Conservation (phyloP, 179 eudicot genomes). For the Vitellaria paradoxa region DNA sequence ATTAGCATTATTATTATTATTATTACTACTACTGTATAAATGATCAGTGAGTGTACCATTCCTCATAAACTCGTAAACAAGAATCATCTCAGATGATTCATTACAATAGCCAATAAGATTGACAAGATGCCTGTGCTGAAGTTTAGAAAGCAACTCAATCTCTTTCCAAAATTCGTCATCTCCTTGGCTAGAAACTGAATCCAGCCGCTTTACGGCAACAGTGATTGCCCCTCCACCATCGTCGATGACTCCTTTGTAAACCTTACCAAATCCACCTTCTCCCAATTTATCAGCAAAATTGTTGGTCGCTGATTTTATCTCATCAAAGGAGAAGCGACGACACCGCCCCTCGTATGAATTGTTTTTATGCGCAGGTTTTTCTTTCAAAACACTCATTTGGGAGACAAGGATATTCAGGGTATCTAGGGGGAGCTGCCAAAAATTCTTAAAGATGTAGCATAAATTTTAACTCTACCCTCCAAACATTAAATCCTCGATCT, state of each 20-base stretch:
- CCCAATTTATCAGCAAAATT: slow-evolving; percentile 50
- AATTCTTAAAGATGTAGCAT: too few relatives aligned
- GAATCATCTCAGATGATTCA: slow-evolving; percentile 20
- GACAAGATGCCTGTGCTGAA: slow-evolving; percentile 11
- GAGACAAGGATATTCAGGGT: slow-evolving; percentile 13
- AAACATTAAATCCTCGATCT: too few relatives aligned
- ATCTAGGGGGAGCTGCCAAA: not conserved
- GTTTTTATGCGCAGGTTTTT: not conserved
- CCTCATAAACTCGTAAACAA: too few relatives aligned
- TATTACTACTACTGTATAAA: not conserved
- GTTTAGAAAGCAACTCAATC: too few relatives aligned
- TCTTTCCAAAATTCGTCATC: too few relatives aligned
- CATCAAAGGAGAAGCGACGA: slow-evolving; percentile 29
- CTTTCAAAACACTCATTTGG: not conserved
- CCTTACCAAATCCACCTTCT: too few relatives aligned
- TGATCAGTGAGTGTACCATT: slow-evolving; percentile 17
- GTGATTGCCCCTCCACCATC: slow-evolving; percentile 22
- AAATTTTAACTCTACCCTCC: too few relatives aligned
- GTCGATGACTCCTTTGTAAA: too few relatives aligned
- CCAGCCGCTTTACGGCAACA: slow-evolving; percentile 16
- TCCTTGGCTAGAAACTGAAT: slow-evolving; percentile 16
- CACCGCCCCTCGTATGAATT: not conserved
- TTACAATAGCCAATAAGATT: slow-evolving; percentile 19
- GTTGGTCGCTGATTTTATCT: slow-evolving; percentile 52
- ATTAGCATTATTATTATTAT: too few relatives aligned